Conservation (phyloP, 2,329 filamentous ascomycete species). For the Camptophora hylomeconis region DNA sequence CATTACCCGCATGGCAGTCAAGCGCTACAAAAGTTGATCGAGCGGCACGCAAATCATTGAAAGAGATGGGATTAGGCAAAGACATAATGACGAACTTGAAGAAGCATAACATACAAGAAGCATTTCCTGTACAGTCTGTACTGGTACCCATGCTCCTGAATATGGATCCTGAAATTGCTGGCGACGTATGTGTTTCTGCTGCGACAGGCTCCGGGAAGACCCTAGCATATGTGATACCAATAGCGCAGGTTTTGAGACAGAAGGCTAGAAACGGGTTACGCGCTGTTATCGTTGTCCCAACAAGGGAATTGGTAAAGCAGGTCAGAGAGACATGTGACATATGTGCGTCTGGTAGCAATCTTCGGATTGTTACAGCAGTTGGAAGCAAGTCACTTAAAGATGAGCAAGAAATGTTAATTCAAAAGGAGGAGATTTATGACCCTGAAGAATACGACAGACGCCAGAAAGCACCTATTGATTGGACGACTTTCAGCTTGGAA, state of each 20-base stretch:
- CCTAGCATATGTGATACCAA: conserved; percentile 74
- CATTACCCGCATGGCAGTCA: conserved; percentile 71
- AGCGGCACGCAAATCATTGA: conserved; percentile 48
- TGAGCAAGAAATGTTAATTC: conserved; percentile 50
- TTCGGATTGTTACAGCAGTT: conserved; percentile 70
- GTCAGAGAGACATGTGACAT: conserved; percentile 66
- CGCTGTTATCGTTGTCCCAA: conserved; percentile 78
- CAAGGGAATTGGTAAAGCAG: conserved; percentile 78
- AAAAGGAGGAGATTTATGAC: conserved; percentile 55
- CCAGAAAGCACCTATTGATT: conserved; percentile 29
- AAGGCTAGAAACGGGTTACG: conserved; percentile 54
- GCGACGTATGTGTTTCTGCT: conserved; percentile 80
- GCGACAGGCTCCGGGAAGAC: conserved; percentile 96
- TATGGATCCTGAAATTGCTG: conserved; percentile 45
- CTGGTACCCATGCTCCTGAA: conserved; percentile 69
- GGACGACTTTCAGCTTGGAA: conserved; percentile 34
- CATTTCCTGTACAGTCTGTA: conserved; percentile 68
- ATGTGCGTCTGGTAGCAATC: conserved; percentile 56
- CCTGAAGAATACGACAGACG: conserved; percentile 40
- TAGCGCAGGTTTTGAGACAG: conserved; percentile 62
- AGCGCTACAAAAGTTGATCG: conserved; percentile 41
- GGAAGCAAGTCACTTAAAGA: conserved; percentile 62
- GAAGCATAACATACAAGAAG: conserved; percentile 54
- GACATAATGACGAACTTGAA: conserved; percentile 50
- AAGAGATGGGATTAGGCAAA: conserved; percentile 47